A percentile compares a stretch with the other conserved stretches of the same genome.
Evolutionary conservation across 2,329 filamentous ascomycete species (phyloP).

Genomic region (Purpureocillium lavendulum): DNA sequence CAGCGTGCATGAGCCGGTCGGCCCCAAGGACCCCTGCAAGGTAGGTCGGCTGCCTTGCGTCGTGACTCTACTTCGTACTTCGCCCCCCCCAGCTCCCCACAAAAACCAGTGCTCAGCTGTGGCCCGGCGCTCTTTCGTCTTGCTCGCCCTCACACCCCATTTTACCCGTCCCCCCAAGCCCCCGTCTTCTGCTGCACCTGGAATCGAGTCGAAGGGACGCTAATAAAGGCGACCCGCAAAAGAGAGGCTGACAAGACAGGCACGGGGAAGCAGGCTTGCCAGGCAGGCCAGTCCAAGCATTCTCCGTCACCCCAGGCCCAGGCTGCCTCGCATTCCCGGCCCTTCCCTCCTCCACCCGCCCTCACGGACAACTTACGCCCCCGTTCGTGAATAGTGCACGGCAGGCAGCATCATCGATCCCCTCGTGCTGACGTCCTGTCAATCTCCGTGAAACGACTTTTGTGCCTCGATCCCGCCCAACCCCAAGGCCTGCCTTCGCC

Average conservation of each 20-base stretch:
- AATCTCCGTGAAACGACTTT: constrained; percentile 2
- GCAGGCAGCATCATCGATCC: constrained; percentile 12
- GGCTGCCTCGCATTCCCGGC: no score
- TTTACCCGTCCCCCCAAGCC: no score
- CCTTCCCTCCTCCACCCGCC: constrained; percentile 14
- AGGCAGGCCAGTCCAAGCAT: neutral
- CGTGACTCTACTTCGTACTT: neutral
- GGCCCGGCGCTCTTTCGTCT: no score
- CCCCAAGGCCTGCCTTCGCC: no score
- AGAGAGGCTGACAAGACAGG: constrained; percentile 3
- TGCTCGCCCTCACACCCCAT: no score
- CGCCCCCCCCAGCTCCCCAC: neutral
- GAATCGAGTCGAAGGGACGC: no score
- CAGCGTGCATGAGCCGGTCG: neutral
- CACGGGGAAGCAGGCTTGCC: no score
- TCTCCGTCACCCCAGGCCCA: neutral
- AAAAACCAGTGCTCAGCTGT: neutral
- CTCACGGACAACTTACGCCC: constrained; percentile 12
- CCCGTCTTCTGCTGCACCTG: no score
- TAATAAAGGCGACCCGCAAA: constrained; percentile 1
- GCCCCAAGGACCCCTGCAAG: neutral
- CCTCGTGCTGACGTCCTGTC: constrained; percentile 1
- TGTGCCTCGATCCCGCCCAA: neutral
- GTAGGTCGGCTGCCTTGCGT: constrained; percentile 1
- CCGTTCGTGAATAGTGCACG: constrained; percentile 15